Evolutionary conservation across 108 stramenopile species (phyloP), one percentile per base, ranked within the genome.

Genomic region (Epithemia pelagica): DNA sequence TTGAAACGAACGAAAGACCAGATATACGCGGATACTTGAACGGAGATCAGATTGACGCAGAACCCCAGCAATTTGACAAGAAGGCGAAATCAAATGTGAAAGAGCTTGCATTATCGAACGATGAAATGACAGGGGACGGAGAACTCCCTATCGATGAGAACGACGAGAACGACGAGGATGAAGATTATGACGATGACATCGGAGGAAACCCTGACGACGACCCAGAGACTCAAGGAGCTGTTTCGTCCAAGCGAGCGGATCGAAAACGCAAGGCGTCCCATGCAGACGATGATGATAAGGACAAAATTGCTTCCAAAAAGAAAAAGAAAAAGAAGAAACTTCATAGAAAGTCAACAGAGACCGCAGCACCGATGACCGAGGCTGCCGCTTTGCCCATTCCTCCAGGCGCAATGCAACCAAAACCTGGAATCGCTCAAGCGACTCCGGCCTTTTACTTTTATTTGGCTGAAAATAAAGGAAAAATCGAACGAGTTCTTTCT

Each of bases 401-500:
- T 32, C 52, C 32, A 20, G 52, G 54, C 54, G 27, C 65, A 30
- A 52, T 59, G 56, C 22, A 58, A 58, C 18, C 26, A 18, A 58
- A 26, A 58, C 28, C n/a, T 29, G 29, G 37, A 5, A 46, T 30
- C 28, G 24, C 29, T 52, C 23, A 54, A 56, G 75, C 82, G 22
- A 77, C 71, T 2, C 78, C 78, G 0, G 78, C 78, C 18, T 80
- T 83, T 58, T 77, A 70, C 64, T 83, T 75, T 58, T 83, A 73
- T 32, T 61, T 93, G 18, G 67, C 68, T 20, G 83, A 93, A 52
- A 86, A 88, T 68, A 67, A 85, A 33, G 51, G 54, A 64, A 81
- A 78, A 32, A 84, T 93, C 52, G 89, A 90, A 58, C 85, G 83
- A 26, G 65, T 59, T 51, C 62, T 93, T 54, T 60, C 76, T 0